Percentiles rank a stretch among this genome's conserved stretches.
Evolutionary conservation across 176 grass and related monocot species (phyloP).

Genomic region (Carex kokanica): DNA sequence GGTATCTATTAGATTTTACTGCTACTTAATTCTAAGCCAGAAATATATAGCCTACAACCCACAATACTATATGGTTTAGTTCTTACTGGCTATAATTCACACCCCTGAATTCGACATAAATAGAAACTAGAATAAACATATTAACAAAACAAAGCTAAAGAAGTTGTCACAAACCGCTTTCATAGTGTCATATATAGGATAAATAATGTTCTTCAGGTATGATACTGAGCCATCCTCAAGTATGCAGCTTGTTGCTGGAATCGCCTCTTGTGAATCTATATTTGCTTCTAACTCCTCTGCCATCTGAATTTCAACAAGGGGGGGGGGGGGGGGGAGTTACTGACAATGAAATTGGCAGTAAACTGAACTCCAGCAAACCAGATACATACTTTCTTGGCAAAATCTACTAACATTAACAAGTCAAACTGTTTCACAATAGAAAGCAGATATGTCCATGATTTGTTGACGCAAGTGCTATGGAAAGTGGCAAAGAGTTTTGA

Average conservation of each 20-base stretch:
- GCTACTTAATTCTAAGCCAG: not conserved
- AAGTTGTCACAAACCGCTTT: constrained; percentile 44
- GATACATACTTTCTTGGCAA: not conserved
- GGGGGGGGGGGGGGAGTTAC: too few relatives aligned
- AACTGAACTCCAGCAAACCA: not conserved
- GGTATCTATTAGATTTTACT: not conserved
- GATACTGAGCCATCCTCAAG: constrained; percentile 46
- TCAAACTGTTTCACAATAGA: not conserved
- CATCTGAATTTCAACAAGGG: constrained; percentile 78
- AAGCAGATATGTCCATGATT: constrained; percentile 5
- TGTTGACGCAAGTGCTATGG: not conserved
- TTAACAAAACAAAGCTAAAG: not conserved
- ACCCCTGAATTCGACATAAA: not conserved
- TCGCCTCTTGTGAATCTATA: constrained; percentile 79
- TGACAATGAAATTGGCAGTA: not conserved
- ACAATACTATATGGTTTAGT: not conserved
- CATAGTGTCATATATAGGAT: constrained; percentile 80
- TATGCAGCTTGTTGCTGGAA: constrained; percentile 51
- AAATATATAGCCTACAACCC: not conserved
- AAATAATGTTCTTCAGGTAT: constrained; percentile 68
- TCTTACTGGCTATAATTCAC: not conserved
- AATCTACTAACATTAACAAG: constrained; percentile 17
- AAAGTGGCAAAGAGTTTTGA: not conserved
- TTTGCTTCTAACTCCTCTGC: constrained; percentile 88
- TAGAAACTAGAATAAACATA: not conserved